Base-by-base conservation (phyloP, 805 yeast species). In the Lachancea quebecensis region DNA sequence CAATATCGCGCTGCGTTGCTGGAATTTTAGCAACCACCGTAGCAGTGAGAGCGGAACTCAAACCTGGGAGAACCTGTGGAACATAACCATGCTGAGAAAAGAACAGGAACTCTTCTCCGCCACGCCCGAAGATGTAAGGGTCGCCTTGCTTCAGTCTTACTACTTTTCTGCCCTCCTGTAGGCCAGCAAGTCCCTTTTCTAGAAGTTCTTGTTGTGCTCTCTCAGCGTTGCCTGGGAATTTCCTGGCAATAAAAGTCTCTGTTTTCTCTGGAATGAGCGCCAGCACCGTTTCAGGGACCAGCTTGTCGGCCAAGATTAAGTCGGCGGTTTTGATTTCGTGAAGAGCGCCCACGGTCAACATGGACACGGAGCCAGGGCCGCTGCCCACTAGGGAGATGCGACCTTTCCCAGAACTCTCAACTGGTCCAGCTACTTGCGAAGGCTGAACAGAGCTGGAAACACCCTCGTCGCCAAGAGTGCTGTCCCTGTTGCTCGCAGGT, bases 201-300 rank as follows among this genome's bases (percentile, higher is more conserved):
- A 88, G 67, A 37, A 91, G 72, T 64, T 91, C 96, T 48, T 84
- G 75, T 64, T 91, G 98, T 0, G 98, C 98, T 39, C 76, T 75
- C 57, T 89, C 96, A 1, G 98, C 97, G 61, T 91, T 91, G 1
- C 98, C 98, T 2, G 98, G 98, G 67, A 89, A 91, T 64, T 91
- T 91, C 35, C 88, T 75, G 1, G 98, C 98, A 48, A 91, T 89
- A 60, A 85, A 88, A 3, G 83, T 70, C 38, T 81, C 82, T 1
- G 95, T 85, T 28, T 72, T 71, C 28, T 74, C 62, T 0, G 97
- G 97, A n/a, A 91, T 82, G 15, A 90, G 66, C 38, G 82, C 86
- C 31, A 91, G 68, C 1, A 91, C 95, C 54, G 82, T 83, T 54
- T 84, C 85, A 3, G 98, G 98, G 0, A 91, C 97, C 21, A 91